These are phyloP conservation scores for Camellia lanceoleosa DNA, from an alignment of 148 eudicot genomes.

Conservation along the genomic window DNA sequence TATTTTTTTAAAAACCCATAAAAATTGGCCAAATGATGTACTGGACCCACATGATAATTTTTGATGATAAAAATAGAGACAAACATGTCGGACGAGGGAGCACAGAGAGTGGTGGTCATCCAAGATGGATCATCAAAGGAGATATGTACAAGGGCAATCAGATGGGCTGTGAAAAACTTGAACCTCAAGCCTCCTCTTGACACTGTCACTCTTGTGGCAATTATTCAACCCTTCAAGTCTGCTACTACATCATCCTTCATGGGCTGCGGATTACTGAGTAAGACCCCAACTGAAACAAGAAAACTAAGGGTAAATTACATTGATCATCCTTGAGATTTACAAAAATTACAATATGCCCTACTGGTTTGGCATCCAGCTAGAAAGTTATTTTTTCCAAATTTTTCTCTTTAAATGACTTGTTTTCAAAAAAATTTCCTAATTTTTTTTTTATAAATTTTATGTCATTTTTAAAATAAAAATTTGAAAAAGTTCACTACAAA, in stretches of 20 bases:
- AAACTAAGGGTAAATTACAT: background rate
- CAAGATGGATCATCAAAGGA: conserved; percentile 10
- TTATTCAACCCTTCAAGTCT: background rate
- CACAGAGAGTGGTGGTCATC: background rate
- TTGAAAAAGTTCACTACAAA: background rate
- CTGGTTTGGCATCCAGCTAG: background rate
- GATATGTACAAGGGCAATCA: background rate
- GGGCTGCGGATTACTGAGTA: too few species aligned
- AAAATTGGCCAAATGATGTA: too few species aligned
- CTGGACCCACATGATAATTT: too few species aligned
- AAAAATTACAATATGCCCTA: background rate
- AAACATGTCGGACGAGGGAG: background rate
- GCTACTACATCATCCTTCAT: background rate
- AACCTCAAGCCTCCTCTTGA: conserved; percentile 12
- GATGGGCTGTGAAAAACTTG: background rate
- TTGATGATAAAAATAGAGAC: background rate
- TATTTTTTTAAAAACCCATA: too few species aligned
- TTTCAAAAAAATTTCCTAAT: too few species aligned
- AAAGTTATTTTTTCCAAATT: background rate
- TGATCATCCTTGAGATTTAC: background rate
- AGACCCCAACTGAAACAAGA: background rate
- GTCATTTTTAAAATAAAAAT: too few species aligned
- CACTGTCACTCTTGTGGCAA: conserved; percentile 11
- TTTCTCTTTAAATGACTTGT: background rate
- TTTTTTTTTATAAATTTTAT: too few species aligned